Evolutionary conservation across 148 eudicot genomes (phyloP).

Genomic region (Arctostaphylos glauca): DNA sequence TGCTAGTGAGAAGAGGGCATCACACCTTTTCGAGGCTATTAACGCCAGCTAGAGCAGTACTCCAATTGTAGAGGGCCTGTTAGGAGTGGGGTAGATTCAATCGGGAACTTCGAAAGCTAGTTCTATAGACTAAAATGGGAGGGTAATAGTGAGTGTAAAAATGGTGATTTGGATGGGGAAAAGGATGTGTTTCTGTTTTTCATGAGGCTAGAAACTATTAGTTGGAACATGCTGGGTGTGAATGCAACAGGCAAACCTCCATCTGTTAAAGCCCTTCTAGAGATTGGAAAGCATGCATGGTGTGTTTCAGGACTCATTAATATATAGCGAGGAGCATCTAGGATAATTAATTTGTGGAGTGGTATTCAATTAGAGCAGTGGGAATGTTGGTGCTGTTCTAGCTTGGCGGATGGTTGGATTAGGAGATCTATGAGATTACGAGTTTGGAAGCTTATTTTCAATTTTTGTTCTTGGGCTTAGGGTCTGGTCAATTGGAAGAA

Average conservation of each 20-base stretch:
- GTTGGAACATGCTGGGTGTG: not conserved
- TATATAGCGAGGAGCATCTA: not conserved
- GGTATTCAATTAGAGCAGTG: not conserved
- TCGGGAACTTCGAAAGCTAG: not conserved
- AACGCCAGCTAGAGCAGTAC: not conserved
- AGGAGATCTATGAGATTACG: not conserved
- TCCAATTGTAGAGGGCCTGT: not conserved
- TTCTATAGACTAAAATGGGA: not conserved
- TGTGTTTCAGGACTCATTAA: not conserved
- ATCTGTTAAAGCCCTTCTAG: not conserved
- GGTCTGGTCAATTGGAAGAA: not conserved
- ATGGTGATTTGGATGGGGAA: not conserved
- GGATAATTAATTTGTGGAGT: not conserved
- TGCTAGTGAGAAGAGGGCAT: not conserved
- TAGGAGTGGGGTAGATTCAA: not conserved
- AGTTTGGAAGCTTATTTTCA: not conserved
- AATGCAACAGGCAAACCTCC: not conserved
- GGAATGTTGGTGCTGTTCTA: not conserved
- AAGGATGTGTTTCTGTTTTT: not conserved
- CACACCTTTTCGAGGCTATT: not conserved
- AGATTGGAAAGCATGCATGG: not conserved
- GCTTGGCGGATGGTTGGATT: not conserved
- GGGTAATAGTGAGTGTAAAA: not conserved
- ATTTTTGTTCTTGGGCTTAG: not conserved
- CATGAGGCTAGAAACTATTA: not conserved